These are phyloP conservation scores for Teratosphaeria destructans DNA, from an alignment of 2,329 filamentous ascomycete genomes.

Conservation along the genomic window DNA sequence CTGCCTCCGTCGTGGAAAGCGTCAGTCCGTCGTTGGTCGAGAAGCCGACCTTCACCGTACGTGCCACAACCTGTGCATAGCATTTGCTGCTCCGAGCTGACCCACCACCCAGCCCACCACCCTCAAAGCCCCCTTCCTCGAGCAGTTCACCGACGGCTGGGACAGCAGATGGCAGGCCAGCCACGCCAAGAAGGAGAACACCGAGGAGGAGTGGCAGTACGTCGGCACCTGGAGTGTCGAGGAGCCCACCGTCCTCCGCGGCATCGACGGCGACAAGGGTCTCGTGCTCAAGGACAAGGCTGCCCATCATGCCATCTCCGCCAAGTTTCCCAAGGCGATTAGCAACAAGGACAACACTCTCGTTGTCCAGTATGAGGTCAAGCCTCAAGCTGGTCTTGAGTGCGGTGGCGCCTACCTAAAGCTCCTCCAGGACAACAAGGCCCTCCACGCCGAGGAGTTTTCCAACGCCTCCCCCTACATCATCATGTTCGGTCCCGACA, in stretches of 20 bases:
- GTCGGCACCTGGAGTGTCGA: conserved; percentile 95
- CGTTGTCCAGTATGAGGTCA: conserved; percentile 98
- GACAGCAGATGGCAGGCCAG: conserved; percentile 85
- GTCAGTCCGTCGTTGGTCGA: conserved; percentile 50
- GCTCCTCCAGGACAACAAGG: conserved; percentile 94
- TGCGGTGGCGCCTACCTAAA: conserved; percentile 99
- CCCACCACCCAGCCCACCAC: conserved; percentile 56
- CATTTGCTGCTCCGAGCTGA: background rate
- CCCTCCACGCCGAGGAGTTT: conserved; percentile 95
- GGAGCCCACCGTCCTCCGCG: conserved; percentile 82
- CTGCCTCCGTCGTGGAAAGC: conserved; percentile 43
- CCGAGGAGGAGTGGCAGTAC: conserved; percentile 87
- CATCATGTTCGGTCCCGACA: conserved; percentile 99
- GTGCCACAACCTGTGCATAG: conserved; percentile 27
- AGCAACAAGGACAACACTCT: conserved; percentile 96
- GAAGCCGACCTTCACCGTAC: conserved; percentile 79
- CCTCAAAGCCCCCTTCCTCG: conserved; percentile 87
- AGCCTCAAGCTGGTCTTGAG: conserved; percentile 93
- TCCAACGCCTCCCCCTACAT: conserved; percentile 95
- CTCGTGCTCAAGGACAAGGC: conserved; percentile 96
- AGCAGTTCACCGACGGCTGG: conserved; percentile 98
- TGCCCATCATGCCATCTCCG: conserved; percentile 97
- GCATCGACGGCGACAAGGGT: conserved; percentile 89
- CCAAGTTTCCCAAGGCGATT: conserved; percentile 94
- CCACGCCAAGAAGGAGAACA: conserved; percentile 91